Evolutionary conservation across 192 early-diverging fungal species (phyloP).

Genomic region (Podila clonocystis): DNA sequence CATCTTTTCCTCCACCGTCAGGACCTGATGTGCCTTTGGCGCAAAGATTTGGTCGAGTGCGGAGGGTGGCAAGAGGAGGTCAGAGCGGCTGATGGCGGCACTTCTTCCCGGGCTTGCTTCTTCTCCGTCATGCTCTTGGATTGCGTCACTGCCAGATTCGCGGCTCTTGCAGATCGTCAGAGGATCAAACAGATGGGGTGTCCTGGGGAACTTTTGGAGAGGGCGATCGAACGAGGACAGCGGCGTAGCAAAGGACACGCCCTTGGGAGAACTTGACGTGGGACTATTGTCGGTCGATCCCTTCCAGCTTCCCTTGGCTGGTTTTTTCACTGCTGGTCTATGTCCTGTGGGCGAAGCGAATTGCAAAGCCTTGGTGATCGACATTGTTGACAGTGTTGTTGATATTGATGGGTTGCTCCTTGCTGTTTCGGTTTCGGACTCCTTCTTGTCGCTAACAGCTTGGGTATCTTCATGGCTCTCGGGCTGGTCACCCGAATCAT

Average conservation of each 20-base stretch:
- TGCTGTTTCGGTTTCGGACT: neutral
- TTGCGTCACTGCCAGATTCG: conserved; percentile 8
- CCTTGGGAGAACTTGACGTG: conserved; percentile 15
- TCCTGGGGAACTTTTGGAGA: conserved; percentile 47
- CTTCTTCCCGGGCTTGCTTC: conserved; percentile 3
- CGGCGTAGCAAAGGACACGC: conserved; percentile 38
- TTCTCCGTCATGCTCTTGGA: neutral
- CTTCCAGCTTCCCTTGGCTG: conserved; percentile 39
- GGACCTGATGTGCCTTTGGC: conserved; percentile 36
- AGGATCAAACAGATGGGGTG: conserved; percentile 45
- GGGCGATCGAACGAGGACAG: conserved; percentile 32
- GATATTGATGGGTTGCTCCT: neutral
- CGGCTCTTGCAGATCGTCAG: conserved; percentile 30
- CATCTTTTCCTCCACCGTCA: conserved; percentile 49
- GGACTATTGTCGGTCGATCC: neutral
- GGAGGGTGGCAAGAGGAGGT: conserved; percentile 34
- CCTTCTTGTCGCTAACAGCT: neutral
- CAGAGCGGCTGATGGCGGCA: conserved; percentile 36
- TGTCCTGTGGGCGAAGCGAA: conserved; percentile 39
- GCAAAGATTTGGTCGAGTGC: conserved; percentile 32
- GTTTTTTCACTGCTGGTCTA: conserved; percentile 45
- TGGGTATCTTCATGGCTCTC: neutral
- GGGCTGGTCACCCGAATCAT: neutral
- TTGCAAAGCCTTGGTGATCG: conserved; percentile 26
- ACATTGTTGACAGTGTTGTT: neutral